A percentile compares a stretch with the other conserved stretches of the same genome.
phyloP scores from a whole-genome alignment of 257 asterid species.

The Orobanche coerulescens region DNA sequence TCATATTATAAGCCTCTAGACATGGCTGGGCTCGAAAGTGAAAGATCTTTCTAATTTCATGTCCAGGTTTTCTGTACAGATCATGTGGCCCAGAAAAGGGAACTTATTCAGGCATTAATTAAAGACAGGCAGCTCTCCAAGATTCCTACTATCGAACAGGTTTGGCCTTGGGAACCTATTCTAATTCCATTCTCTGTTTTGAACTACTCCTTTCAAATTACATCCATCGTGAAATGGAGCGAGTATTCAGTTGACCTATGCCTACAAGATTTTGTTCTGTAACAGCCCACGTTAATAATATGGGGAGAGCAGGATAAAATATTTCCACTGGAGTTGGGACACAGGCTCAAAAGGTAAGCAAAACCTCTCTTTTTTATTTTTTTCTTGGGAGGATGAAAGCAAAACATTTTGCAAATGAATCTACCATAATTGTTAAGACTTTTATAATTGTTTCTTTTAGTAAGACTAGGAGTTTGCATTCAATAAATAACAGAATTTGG shows the following conservation, averaged over 20 bases:
- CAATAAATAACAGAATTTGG: too few species aligned
- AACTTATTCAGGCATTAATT: constrained; percentile 61
- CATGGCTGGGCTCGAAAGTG: too few species aligned
- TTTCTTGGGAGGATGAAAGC: neutral
- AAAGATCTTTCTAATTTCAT: neutral
- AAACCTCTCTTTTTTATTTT: neutral
- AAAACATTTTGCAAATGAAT: neutral
- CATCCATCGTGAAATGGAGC: too few species aligned
- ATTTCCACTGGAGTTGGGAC: constrained; percentile 73
- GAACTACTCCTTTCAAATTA: neutral
- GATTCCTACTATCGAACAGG: constrained; percentile 62
- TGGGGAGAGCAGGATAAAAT: constrained; percentile 86
- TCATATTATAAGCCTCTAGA: too few species aligned
- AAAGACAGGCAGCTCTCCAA: constrained; percentile 46
- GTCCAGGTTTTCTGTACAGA: constrained; percentile 73
- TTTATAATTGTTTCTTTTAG: too few species aligned
- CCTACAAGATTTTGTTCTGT: neutral
- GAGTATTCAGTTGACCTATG: neutral
- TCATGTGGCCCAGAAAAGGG: constrained; percentile 45
- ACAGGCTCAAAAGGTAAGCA: constrained; percentile 53
- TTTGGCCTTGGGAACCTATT: constrained; percentile 2
- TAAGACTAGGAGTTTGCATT: too few species aligned
- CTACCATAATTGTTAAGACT: too few species aligned
- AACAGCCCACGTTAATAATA: constrained; percentile 66
- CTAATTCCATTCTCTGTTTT: neutral